Evolutionary conservation across 2,329 filamentous ascomycete species (phyloP), one percentile per base, ranked within the genome.

Genomic region (Helotiales sp.): DNA sequence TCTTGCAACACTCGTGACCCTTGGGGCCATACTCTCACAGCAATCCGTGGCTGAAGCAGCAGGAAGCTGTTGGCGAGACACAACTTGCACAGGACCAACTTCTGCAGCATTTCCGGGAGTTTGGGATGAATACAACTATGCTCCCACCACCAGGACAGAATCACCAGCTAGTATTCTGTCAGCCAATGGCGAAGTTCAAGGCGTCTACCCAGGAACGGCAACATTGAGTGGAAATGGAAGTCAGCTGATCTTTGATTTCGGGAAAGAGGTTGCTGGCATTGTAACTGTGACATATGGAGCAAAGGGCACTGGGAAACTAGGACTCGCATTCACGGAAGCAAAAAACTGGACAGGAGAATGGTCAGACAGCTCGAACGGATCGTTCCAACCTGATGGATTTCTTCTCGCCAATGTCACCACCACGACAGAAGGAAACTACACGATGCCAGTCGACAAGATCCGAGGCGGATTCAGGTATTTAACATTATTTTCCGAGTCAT

Each of bases 101-200:
- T 69, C 77, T 5, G 68, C 79, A 6, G 76, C 82, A 0, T 87
- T 86, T 60, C 74, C 77, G 2, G 84, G 84, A 0, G 70, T 71
- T 15, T 87, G 84, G 84, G 79, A 87, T 30, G 69, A 75, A 1
- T 80, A 83, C 63, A 86, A 82, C 49, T 84, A 78, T 62, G 79
- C 83, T 1, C 82, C 83, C 0, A 55, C 72, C 5, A 80, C 80
- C 2, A 74, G 84, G 33, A 80, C 70, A 4, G 75, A 84, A 2
- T 65, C 68, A 3, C 83, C 83, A 1, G 69, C 70, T 22, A 54
- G 29, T 12, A 58, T 63, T 40, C 52, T 59, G 2, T 24, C 38
- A 10, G 33, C 38, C 3, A 50, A 46, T 70, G 15, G 72, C 79
- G 19, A 72, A 80, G 3, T 73, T 73, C 3, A 66, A 72, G 1